phyloP scores from a whole-genome alignment of 768 basidiomycete species.

The Amyloporia xantha region DNA sequence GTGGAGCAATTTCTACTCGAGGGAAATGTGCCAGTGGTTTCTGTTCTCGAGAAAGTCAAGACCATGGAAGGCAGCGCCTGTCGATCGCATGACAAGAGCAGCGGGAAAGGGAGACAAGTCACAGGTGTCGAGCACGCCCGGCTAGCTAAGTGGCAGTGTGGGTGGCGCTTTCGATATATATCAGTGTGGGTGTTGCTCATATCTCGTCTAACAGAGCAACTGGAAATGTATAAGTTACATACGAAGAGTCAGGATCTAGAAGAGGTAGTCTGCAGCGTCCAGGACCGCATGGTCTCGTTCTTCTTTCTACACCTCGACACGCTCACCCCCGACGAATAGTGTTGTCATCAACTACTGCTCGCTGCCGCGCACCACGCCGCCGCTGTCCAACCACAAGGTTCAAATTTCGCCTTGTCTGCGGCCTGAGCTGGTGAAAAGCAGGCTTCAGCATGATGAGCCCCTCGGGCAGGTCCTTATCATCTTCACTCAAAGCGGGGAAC shows the following conservation, averaged over 20 bases:
- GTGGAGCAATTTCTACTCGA: conserved; percentile 56
- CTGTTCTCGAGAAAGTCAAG: conserved; percentile 54
- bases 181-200: background rate
- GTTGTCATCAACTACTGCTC: conserved; percentile 18
- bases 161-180: too few relatives aligned
- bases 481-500: conserved; percentile 1
- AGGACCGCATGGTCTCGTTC: background rate
- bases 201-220: conserved; percentile 55
- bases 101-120: conserved; percentile 18
- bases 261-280: conserved; percentile 29
- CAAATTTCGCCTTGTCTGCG: conserved; percentile 45
- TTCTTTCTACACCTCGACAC: background rate
- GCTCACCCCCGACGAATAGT: background rate
- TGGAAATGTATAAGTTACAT: conserved; percentile 60
- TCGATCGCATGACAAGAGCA: conserved; percentile 26
- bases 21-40: conserved; percentile 48
- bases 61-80: conserved; percentile 59
- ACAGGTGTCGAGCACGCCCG: conserved; percentile 11
- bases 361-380: conserved; percentile 24
- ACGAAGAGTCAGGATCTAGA: conserved; percentile 51
- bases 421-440: conserved; percentile 53
- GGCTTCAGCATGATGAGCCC: conserved; percentile 29
- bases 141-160: conserved; percentile 32
- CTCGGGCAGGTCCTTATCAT: conserved; percentile 6
- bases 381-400: conserved; percentile 43